Percentiles rank a stretch among this genome's conserved stretches.
phyloP scores from a whole-genome alignment of 371 early-diverging fungal genomes.

The Apophysomyces ossiformis region DNA sequence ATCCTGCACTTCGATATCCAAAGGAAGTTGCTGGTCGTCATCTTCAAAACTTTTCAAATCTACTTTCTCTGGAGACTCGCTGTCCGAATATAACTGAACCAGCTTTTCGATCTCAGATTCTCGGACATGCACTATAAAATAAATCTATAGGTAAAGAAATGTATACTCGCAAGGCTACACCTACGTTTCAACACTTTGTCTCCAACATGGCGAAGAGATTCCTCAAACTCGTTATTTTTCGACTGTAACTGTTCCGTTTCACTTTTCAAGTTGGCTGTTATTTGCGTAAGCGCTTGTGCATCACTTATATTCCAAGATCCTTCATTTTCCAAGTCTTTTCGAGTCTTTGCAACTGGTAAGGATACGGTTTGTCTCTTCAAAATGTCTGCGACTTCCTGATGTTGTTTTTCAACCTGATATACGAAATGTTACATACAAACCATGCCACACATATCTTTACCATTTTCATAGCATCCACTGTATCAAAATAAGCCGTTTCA shows the following conservation, averaged over 20 bases:
- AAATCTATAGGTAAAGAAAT: not conserved
- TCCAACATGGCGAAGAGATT: not conserved
- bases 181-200: slow-evolving; percentile 1
- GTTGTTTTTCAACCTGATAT: slow-evolving; percentile 8
- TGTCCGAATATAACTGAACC: too few species aligned
- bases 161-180: not conserved
- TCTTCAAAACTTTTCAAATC: not conserved
- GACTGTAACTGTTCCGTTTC: slow-evolving; percentile 12
- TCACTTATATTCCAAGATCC: not conserved
- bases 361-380: not conserved
- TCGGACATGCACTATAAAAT: slow-evolving; percentile 2
- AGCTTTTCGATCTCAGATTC: slow-evolving; percentile 14
- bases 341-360: not conserved
- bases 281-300: not conserved
- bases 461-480: slow-evolving; percentile 24
- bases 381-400: not conserved
- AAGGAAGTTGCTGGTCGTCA: not conserved
- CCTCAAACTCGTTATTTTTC: not conserved
- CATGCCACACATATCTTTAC: slow-evolving; percentile 12
- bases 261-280: not conserved
- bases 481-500: slow-evolving; percentile 29
- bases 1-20: slow-evolving; percentile 10
- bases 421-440: not conserved
- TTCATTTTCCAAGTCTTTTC: slow-evolving; percentile 13
- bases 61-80: not conserved